A percentile compares a stretch with the other conserved stretches of the same genome.
phyloP scores from a whole-genome alignment of 768 basidiomycete genomes.

The Cytidiella melzeri region DNA sequence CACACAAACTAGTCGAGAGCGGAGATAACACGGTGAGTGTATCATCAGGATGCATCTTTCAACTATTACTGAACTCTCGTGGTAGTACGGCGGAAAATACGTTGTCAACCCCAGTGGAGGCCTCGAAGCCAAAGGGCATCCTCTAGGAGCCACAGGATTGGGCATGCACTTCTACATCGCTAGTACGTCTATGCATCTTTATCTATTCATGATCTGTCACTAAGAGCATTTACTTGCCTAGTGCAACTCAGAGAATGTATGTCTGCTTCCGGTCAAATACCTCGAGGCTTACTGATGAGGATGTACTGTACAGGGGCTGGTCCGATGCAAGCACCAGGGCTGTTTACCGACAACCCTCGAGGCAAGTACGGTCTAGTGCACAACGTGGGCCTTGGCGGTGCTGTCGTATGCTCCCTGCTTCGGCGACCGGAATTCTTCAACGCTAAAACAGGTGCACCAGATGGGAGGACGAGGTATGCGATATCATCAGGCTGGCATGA shows the following conservation, averaged over 20 bases:
- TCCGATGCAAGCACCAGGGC: slow-evolving; percentile 72
- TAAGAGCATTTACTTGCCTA: slow-evolving; percentile 17
- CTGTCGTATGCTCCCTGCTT: slow-evolving; percentile 70
- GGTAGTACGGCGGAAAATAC: slow-evolving; percentile 76
- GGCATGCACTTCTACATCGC: slow-evolving; percentile 87
- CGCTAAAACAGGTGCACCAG: slow-evolving; percentile 42
- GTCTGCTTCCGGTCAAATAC: slow-evolving; percentile 2
- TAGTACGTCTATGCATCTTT: slow-evolving; percentile 36
- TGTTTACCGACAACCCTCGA: slow-evolving; percentile 49
- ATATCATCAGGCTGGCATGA: neutral
- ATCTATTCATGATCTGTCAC: neutral
- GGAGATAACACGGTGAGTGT: slow-evolving; percentile 75
- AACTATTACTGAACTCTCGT: no score
- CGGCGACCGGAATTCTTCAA: slow-evolving; percentile 74
- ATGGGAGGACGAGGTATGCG: slow-evolving; percentile 59
- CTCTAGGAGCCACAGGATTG: slow-evolving; percentile 75
- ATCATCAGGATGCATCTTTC: no score
- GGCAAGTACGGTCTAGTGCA: slow-evolving; percentile 80
- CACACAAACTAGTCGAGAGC: slow-evolving; percentile 66
- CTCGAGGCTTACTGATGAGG: neutral
- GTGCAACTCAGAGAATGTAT: slow-evolving; percentile 74
- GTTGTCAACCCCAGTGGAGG: slow-evolving; percentile 84
- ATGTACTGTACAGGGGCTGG: slow-evolving; percentile 57
- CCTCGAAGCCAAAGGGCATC: slow-evolving; percentile 85
- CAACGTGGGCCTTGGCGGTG: slow-evolving; percentile 79